phyloP scores from a whole-genome alignment of 2,329 filamentous ascomycete genomes.

The Davidsoniella australis region DNA sequence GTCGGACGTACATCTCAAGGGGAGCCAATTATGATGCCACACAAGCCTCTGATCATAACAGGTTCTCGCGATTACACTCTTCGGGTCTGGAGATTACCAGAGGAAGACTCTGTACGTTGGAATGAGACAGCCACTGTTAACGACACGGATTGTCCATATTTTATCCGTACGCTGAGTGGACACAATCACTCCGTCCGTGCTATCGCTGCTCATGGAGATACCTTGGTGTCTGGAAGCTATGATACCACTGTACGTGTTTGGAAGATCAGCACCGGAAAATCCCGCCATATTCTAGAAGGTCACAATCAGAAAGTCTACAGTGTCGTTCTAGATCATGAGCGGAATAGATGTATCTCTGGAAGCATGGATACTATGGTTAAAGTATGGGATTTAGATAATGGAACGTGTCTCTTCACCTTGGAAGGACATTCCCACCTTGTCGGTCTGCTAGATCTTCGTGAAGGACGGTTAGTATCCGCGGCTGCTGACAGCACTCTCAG shows the following conservation, averaged over 20 bases:
- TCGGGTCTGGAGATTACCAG: slow-evolving; percentile 83
- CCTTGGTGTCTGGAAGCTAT: slow-evolving; percentile 92
- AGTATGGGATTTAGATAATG: slow-evolving; percentile 87
- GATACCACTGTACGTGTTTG: slow-evolving; percentile 90
- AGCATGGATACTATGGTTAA: slow-evolving; percentile 98
- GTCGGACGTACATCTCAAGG: slow-evolving; percentile 57
- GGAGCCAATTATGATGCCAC: slow-evolving; percentile 70
- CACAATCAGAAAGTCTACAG: slow-evolving; percentile 93
- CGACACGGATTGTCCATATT: slow-evolving; percentile 73
- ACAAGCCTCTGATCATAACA: slow-evolving; percentile 90
- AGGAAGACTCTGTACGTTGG: slow-evolving; percentile 58
- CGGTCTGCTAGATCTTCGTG: slow-evolving; percentile 73
- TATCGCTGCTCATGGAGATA: slow-evolving; percentile 88
- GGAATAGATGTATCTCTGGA: slow-evolving; percentile 90
- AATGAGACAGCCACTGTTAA: slow-evolving; percentile 58
- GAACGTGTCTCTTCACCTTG: slow-evolving; percentile 68
- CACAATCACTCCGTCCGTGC: slow-evolving; percentile 90
- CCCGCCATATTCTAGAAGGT: slow-evolving; percentile 65
- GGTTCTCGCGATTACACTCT: slow-evolving; percentile 89
- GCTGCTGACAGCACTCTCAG: slow-evolving; percentile 88
- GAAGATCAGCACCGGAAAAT: slow-evolving; percentile 91
- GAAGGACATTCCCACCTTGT: slow-evolving; percentile 89
- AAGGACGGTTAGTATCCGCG: slow-evolving; percentile 81
- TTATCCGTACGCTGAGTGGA: slow-evolving; percentile 69
- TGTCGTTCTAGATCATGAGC: slow-evolving; percentile 78